Percentiles rank a stretch among this genome's conserved stretches.
Evolutionary conservation across 2,329 filamentous ascomycete genomes (phyloP).

Genomic region (Cladophialophora bantiana): DNA sequence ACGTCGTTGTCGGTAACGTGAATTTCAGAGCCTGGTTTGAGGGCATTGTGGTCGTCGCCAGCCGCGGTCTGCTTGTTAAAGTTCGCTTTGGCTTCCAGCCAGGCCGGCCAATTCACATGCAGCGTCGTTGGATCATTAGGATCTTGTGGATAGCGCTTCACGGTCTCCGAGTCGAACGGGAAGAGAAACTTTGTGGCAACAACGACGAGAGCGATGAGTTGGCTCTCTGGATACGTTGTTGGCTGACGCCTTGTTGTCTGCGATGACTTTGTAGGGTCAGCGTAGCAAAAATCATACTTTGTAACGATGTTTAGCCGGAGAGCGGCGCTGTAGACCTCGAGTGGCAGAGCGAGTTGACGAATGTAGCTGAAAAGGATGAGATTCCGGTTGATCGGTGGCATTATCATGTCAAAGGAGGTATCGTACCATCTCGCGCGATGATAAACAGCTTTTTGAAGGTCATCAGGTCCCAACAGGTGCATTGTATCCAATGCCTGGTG

Average conservation of each 20-base stretch:
- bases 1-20: constrained; percentile 68
- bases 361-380: constrained; percentile 74
- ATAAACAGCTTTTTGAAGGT: constrained; percentile 70
- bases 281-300: constrained; percentile 65
- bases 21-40: constrained; percentile 56
- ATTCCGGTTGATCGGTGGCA: constrained; percentile 76
- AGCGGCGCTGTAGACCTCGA: constrained; percentile 69
- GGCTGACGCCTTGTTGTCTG: constrained; percentile 44
- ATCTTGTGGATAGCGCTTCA: constrained; percentile 59
- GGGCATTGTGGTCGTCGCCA: background rate
- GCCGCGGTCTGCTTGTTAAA: constrained; percentile 17
- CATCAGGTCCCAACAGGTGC: constrained; percentile 56
- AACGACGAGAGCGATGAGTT: constrained; percentile 73
- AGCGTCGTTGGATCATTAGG: constrained; percentile 64
- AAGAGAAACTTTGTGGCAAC: constrained; percentile 80
- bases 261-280: constrained; percentile 35
- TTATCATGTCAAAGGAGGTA: constrained; percentile 70
- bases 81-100: constrained; percentile 62
- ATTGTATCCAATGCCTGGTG: constrained; percentile 49
- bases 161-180: constrained; percentile 71
- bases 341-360: constrained; percentile 74
- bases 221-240: constrained; percentile 74
- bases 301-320: constrained; percentile 63
- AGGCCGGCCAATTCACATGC: constrained; percentile 75
- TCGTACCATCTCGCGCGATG: constrained; percentile 70